Conservation (phyloP, 441 rosid species). For the Populus hybrid region DNA sequence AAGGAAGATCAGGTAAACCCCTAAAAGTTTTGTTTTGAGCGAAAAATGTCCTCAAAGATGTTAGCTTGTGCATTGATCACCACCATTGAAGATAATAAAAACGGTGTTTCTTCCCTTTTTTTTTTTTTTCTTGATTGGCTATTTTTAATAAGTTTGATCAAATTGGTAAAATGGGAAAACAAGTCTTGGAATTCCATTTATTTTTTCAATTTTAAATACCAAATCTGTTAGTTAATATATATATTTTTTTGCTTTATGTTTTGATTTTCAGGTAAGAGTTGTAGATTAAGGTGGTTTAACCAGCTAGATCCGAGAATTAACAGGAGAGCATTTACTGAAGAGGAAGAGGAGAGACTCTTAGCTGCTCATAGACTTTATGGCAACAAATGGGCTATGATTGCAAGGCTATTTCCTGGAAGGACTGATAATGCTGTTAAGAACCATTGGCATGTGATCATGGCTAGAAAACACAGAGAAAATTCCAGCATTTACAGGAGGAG, state of each 20-base stretch:
- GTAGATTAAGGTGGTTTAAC: slow-evolving; percentile 94
- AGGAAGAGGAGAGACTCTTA: slow-evolving; percentile 83
- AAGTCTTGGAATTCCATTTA: too few species aligned
- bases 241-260: neutral
- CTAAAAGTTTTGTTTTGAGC: neutral
- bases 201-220: neutral
- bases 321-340: slow-evolving; percentile 74
- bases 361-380: slow-evolving; percentile 79
- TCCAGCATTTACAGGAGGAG: slow-evolving; percentile 54
- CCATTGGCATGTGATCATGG: slow-evolving; percentile 98
- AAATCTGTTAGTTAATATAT: neutral
- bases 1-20: slow-evolving; percentile 81
- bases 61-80: slow-evolving; percentile 13
- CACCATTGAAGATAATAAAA: neutral
- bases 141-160: slow-evolving; percentile 1
- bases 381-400: slow-evolving; percentile 96
- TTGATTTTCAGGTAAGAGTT: slow-evolving; percentile 71
- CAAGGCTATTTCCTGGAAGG: slow-evolving; percentile 85
- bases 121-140: slow-evolving; percentile 1
- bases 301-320: slow-evolving; percentile 95
- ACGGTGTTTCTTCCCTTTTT: neutral
- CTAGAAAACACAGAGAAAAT: slow-evolving; percentile 78
- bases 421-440: slow-evolving; percentile 98
- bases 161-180: neutral
- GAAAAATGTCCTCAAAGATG: slow-evolving; percentile 2